Percentiles rank a stretch among this genome's conserved stretches.
These are phyloP conservation scores for Penicillium sp. DNA, from an alignment of 2,329 filamentous ascomycete genomes.

Conservation along the genomic window DNA sequence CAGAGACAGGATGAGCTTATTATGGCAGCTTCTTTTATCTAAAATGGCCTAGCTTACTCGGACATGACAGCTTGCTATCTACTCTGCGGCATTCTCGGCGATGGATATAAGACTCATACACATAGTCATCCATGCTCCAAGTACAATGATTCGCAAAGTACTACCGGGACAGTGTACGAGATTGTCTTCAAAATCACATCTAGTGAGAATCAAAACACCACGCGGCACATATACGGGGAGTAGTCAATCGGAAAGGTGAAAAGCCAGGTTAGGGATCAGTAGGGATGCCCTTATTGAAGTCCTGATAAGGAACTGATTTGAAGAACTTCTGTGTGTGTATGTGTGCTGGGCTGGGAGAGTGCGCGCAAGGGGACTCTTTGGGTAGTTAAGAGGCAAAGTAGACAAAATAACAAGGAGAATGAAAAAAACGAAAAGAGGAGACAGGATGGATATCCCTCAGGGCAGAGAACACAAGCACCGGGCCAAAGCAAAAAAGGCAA, in stretches of 20 bases:
- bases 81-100: neutral
- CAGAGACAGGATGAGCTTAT: neutral
- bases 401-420: conserved; percentile 31
- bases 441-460: conserved; percentile 7
- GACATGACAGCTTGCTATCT: neutral
- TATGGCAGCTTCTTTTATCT: neutral
- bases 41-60: neutral
- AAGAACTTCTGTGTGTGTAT: conserved; percentile 28
- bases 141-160: neutral
- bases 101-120: neutral
- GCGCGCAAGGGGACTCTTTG: conserved; percentile 29
- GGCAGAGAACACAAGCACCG: conserved; percentile 11
- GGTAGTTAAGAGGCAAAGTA: conserved; percentile 28
- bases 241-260: conserved; percentile 8
- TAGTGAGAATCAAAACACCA: conserved; percentile 22
- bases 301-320: conserved; percentile 29
- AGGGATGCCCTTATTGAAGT: conserved; percentile 25
- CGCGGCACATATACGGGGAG: conserved; percentile 20
- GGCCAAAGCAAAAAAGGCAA: conserved; percentile 10
- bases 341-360: conserved; percentile 25
- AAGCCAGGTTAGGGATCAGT: conserved; percentile 22
- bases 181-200: conserved; percentile 21
- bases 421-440: conserved; percentile 21
- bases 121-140: neutral
- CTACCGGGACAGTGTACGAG: conserved; percentile 5